These are phyloP conservation scores for Solanum peruvianum DNA, from an alignment of 257 asterid species.

Conservation along the genomic window DNA sequence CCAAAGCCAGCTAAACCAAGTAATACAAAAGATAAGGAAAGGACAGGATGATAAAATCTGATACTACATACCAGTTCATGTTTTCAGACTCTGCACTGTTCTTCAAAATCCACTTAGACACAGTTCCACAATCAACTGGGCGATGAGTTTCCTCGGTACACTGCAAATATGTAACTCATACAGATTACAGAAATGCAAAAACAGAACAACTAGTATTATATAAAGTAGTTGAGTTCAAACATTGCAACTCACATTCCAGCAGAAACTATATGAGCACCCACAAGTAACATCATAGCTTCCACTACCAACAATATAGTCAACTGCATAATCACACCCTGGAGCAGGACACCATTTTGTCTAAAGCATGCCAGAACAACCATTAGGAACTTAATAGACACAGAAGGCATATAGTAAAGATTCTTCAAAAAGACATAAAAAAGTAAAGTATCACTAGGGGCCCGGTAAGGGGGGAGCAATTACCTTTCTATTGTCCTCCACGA, in stretches of 20 bases:
- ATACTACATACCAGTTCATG: constrained; percentile 35
- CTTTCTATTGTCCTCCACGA: constrained; percentile 81
- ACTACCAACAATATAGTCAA: constrained; percentile 73
- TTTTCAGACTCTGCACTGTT: constrained; percentile 48
- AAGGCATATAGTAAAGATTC: background rate
- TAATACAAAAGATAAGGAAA: background rate
- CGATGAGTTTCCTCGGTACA: constrained; percentile 52
- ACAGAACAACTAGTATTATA: background rate
- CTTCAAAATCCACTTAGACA: constrained; percentile 44
- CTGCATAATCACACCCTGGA: constrained; percentile 92
- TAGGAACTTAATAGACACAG: background rate
- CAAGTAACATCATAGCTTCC: constrained; percentile 83
- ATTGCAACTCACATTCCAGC: constrained; percentile 75
- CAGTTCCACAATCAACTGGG: constrained; percentile 51
- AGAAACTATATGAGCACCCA: constrained; percentile 66
- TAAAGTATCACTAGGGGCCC: background rate
- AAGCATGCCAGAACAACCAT: background rate
- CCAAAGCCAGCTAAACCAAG: background rate
- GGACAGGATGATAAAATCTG: background rate
- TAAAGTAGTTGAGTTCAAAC: background rate
- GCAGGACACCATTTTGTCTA: constrained; percentile 97
- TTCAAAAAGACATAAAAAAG: background rate
- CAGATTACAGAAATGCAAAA: background rate
- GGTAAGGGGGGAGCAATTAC: constrained; percentile 18
- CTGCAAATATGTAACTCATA: constrained; percentile 8